These are phyloP conservation scores for Russula earlei DNA, from an alignment of 768 basidiomycete genomes.

Conservation along the genomic window DNA sequence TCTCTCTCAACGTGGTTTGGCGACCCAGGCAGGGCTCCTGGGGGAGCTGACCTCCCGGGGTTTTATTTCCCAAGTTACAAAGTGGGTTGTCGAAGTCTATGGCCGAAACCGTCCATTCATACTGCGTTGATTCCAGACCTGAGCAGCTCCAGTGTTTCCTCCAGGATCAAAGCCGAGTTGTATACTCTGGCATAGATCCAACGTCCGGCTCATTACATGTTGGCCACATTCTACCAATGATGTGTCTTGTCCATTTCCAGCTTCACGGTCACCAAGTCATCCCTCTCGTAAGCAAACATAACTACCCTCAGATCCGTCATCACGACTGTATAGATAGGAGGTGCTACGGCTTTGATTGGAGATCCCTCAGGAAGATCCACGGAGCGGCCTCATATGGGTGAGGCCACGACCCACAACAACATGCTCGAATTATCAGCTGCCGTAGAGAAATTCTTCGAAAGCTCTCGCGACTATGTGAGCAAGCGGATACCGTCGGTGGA, in stretches of 20 bases:
- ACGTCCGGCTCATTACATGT: conserved; percentile 86
- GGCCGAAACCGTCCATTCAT: not conserved
- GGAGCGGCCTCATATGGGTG: conserved; percentile 65
- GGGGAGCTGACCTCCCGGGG: conserved; percentile 15
- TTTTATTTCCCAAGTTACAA: conserved; percentile 19
- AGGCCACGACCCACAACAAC: conserved; percentile 53
- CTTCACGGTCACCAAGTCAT: conserved; percentile 75
- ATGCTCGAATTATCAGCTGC: conserved; percentile 51
- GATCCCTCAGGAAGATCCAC: conserved; percentile 87
- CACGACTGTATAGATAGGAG: conserved; percentile 62
- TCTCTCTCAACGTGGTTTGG: not conserved
- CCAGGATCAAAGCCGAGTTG: conserved; percentile 31
- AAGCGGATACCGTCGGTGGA: conserved; percentile 5
- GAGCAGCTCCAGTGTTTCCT: conserved; percentile 15
- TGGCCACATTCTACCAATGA: conserved; percentile 84
- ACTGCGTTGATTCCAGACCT: conserved; percentile 1
- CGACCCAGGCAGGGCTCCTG: not conserved
- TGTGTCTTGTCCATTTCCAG: conserved; percentile 83
- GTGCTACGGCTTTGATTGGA: conserved; percentile 92
- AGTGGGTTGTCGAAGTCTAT: conserved; percentile 1
- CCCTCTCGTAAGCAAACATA: conserved; percentile 56
- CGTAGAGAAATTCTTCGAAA: conserved; percentile 62
- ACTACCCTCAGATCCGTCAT: not conserved
- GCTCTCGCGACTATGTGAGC: conserved; percentile 53
- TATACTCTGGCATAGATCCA: conserved; percentile 90